A percentile compares a stretch with the other conserved stretches of the same genome.
These are phyloP conservation scores for Chlorella ohadii DNA, from an alignment of 139 green algal species.

Conservation along the genomic window DNA sequence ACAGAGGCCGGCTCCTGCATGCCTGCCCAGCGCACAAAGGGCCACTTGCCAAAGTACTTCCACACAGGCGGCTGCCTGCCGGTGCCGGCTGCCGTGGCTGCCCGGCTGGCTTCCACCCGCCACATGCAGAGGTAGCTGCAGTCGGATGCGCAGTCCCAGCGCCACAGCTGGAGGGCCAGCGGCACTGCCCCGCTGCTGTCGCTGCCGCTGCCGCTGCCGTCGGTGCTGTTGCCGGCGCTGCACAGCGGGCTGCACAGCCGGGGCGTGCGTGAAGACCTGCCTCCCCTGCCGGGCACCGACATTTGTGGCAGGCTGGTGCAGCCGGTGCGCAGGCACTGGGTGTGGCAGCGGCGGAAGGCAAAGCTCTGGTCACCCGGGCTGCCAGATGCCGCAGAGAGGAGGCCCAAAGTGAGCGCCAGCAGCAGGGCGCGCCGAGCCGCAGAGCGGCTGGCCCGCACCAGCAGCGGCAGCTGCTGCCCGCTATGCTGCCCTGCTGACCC, in stretches of 20 bases:
- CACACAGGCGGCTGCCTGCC: too few species aligned
- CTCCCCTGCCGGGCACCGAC: neutral
- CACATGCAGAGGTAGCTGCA: slow-evolving; percentile 90
- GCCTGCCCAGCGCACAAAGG: slow-evolving; percentile 78
- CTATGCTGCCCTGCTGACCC: too few species aligned
- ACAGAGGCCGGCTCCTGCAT: slow-evolving; percentile 79
- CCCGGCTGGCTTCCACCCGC: slow-evolving; percentile 42
- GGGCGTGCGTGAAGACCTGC: neutral
- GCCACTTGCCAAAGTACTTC: slow-evolving; percentile 95
- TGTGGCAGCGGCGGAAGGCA: slow-evolving; percentile 23
- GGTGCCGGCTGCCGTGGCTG: too few species aligned
- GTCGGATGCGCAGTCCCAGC: slow-evolving; percentile 67
- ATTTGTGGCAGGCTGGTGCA: neutral
- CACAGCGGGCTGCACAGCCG: slow-evolving; percentile 25
- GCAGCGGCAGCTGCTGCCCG: neutral
- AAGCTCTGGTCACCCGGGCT: slow-evolving; percentile 30
- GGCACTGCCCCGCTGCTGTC: neutral
- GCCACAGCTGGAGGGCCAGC: slow-evolving; percentile 33
- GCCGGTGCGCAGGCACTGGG: slow-evolving; percentile 18
- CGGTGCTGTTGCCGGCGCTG: neutral
- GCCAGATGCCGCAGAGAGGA: neutral
- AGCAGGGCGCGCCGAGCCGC: neutral
- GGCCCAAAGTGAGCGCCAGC: neutral
- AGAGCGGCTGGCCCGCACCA: neutral
- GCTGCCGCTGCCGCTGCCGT: neutral